phyloP scores from a whole-genome alignment of 108 stramenopile genomes.

The Nitzschia sp. region DNA sequence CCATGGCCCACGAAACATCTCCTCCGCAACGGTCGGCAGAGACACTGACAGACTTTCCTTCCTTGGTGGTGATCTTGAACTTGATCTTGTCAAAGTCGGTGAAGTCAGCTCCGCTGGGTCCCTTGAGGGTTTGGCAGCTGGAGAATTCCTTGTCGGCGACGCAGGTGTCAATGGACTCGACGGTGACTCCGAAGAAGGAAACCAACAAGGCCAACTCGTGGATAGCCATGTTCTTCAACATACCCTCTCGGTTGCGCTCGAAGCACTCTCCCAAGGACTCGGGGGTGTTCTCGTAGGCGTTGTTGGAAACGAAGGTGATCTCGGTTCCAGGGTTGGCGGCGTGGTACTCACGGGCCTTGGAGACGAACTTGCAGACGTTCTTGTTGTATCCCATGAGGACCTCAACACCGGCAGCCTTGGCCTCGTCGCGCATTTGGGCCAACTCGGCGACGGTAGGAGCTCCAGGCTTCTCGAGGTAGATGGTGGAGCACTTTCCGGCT shows the following conservation, averaged over 20 bases:
- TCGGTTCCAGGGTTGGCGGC: slow-evolving; percentile 55
- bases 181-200: slow-evolving; percentile 83
- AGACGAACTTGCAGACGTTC: slow-evolving; percentile 91
- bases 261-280: slow-evolving; percentile 88
- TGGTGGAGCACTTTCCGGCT: slow-evolving; percentile 52
- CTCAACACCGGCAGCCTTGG: slow-evolving; percentile 63
- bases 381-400: slow-evolving; percentile 96
- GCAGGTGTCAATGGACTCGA: slow-evolving; percentile 82
- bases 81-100: slow-evolving; percentile 94
- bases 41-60: slow-evolving; percentile 79
- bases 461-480: slow-evolving; percentile 92
- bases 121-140: slow-evolving; percentile 75
- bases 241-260: slow-evolving; percentile 90
- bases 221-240: slow-evolving; percentile 95
- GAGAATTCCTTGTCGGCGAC: slow-evolving; percentile 84
- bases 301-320: slow-evolving; percentile 90
- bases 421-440: slow-evolving; percentile 74
- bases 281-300: slow-evolving; percentile 85
- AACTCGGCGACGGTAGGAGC: slow-evolving; percentile 86
- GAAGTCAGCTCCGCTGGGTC: slow-evolving; percentile 78
- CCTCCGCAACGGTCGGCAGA: slow-evolving; percentile 91
- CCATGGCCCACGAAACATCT: slow-evolving; percentile 75
- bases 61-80: slow-evolving; percentile 93
- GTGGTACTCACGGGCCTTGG: slow-evolving; percentile 73
- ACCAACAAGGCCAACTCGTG: slow-evolving; percentile 89